Conservation (phyloP, 2,329 filamentous ascomycete genomes). For the Trichoderma sp. region DNA sequence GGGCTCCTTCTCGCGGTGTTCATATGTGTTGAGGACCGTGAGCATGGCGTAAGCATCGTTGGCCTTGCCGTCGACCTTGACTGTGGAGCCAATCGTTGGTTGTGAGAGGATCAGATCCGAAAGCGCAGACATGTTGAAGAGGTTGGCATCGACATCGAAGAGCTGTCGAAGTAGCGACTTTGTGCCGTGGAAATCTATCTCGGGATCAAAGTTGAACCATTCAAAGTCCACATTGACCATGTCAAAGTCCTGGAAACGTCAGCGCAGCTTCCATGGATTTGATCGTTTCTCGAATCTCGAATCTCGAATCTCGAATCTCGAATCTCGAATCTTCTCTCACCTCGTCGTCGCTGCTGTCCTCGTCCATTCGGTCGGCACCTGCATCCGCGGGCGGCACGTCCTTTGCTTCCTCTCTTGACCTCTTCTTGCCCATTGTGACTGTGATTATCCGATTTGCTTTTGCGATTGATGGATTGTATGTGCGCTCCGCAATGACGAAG, state of each 20-base stretch:
- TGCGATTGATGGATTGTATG: neutral
- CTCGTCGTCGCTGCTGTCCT: conserved; percentile 53
- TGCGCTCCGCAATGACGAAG: neutral
- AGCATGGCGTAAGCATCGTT: conserved; percentile 90
- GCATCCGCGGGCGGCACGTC: conserved; percentile 40
- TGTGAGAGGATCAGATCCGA: conserved; percentile 85
- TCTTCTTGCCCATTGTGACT: conserved; percentile 48
- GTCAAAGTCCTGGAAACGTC: conserved; percentile 67
- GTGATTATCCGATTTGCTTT: neutral
- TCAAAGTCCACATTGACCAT: conserved; percentile 96
- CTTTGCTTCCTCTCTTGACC: conserved; percentile 47
- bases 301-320: no score
- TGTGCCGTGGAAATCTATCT: conserved; percentile 90
- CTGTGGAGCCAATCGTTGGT: conserved; percentile 83
- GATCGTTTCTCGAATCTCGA: neutral
- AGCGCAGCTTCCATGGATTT: neutral
- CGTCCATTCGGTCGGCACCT: conserved; percentile 48
- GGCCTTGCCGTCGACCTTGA: conserved; percentile 95
- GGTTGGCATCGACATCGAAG: conserved; percentile 79
- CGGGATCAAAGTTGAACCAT: conserved; percentile 92
- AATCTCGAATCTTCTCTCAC: no score
- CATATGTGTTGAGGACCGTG: conserved; percentile 77
- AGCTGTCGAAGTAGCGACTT: conserved; percentile 88
- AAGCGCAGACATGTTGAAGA: conserved; percentile 84
- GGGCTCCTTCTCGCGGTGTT: conserved; percentile 71